Evolutionary conservation across 192 early-diverging fungal species (phyloP).

Genomic region (Dissophora globulifera): DNA sequence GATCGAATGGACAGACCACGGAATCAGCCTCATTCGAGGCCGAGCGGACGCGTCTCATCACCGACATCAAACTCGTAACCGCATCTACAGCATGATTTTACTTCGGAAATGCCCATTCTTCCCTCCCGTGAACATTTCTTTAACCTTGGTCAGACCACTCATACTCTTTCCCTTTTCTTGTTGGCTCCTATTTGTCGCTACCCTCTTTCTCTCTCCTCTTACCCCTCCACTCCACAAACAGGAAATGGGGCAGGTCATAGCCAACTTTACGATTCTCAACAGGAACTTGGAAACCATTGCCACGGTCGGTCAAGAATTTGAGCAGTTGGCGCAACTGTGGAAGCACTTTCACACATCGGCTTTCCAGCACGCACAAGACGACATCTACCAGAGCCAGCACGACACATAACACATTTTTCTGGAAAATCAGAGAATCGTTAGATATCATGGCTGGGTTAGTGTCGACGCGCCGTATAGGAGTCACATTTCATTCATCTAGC

Average conservation of each 20-base stretch:
- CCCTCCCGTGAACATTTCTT: too few species aligned
- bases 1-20: neutral
- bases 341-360: slow-evolving; percentile 54
- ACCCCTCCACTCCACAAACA: neutral
- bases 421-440: too few species aligned
- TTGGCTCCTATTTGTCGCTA: too few species aligned
- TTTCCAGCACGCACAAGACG: slow-evolving; percentile 26
- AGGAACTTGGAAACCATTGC: slow-evolving; percentile 63
- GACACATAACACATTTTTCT: neutral
- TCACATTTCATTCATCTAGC: too few species aligned
- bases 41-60: slow-evolving; percentile 23
- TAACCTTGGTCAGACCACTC: too few species aligned
- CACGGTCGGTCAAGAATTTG: slow-evolving; percentile 65
- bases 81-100: neutral
- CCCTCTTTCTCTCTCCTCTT: neutral
- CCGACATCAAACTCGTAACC: slow-evolving; percentile 30
- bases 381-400: slow-evolving; percentile 2
- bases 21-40: slow-evolving; percentile 15
- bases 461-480: too few species aligned
- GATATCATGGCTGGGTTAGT: too few species aligned
- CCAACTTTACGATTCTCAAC: slow-evolving; percentile 59
- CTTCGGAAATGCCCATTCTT: too few species aligned
- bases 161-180: too few species aligned
- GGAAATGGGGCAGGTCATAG: slow-evolving; percentile 58
- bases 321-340: slow-evolving; percentile 60